A percentile compares a stretch with the other conserved stretches of the same genome.
phyloP scores from a whole-genome alignment of 768 basidiomycete species.

The Cystofilobasidium capitatum region DNA sequence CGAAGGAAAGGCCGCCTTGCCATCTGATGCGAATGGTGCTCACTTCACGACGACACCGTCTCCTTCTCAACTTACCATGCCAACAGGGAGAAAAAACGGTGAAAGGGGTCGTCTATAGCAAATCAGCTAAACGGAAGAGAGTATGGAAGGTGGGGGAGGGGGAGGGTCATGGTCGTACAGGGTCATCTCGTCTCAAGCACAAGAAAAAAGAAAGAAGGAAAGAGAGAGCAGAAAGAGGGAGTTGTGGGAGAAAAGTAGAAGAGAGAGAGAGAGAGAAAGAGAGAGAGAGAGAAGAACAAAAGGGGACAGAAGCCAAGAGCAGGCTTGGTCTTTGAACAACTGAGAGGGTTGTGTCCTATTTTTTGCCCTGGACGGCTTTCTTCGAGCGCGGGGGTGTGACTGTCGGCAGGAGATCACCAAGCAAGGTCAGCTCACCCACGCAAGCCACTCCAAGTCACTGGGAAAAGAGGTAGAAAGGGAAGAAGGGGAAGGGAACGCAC shows the following conservation, averaged over 20 bases:
- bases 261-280: background rate
- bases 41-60: too few relatives aligned
- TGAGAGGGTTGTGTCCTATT: background rate
- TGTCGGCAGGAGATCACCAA: background rate
- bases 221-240: background rate
- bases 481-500: slow-evolving; percentile 8
- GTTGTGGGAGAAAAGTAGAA: background rate
- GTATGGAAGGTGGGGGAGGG: too few relatives aligned
- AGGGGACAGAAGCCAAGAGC: background rate
- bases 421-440: background rate
- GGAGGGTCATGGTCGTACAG: too few relatives aligned
- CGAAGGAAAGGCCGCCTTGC: too few relatives aligned
- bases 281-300: background rate
- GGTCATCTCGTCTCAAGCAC: too few relatives aligned
- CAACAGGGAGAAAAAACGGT: too few relatives aligned
- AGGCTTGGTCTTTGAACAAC: background rate
- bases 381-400: slow-evolving; percentile 27
- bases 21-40: too few relatives aligned
- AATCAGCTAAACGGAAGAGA: too few relatives aligned
- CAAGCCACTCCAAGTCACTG: background rate
- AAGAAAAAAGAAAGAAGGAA: background rate
- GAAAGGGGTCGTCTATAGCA: too few relatives aligned
- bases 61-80: too few relatives aligned
- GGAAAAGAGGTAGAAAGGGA: background rate
- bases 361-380: slow-evolving; percentile 19